Conservation (phyloP, 768 basidiomycete genomes). For the Agrocybe chaxingu region DNA sequence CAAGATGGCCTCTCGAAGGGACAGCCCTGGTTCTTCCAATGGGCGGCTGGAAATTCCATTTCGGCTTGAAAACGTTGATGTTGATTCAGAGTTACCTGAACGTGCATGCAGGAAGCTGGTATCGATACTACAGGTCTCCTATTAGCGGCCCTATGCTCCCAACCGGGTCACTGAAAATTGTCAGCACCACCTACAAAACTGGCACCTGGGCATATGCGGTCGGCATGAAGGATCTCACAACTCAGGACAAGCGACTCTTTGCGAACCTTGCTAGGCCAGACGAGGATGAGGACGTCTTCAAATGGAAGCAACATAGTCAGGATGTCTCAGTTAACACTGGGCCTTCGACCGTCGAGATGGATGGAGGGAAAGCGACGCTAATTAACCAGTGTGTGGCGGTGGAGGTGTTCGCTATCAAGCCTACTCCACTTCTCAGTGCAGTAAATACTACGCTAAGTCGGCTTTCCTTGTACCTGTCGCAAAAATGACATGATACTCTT, state of each 20-base stretch:
- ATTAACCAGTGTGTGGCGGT: constrained; percentile 4
- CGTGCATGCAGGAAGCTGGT: constrained; percentile 2
- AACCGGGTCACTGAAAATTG: constrained; percentile 5
- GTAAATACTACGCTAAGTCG: background rate
- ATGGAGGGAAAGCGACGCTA: background rate
- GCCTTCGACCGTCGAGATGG: background rate
- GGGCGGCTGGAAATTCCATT: background rate
- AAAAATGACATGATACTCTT: no score
- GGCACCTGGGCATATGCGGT: constrained; percentile 2
- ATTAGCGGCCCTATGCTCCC: background rate
- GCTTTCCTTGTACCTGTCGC: no score
- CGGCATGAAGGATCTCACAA: no score
- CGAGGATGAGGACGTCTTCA: background rate
- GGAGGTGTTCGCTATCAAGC: background rate
- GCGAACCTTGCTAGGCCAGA: no score
- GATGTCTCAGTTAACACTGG: constrained; percentile 1
- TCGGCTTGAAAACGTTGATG: background rate
- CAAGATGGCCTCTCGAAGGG: background rate
- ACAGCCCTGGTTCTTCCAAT: background rate
- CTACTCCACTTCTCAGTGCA: background rate
- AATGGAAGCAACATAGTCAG: background rate
- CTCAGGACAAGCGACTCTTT: no score
- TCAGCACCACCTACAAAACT: constrained; percentile 1
- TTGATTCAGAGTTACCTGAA: constrained; percentile 2
- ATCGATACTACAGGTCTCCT: background rate